phyloP scores from a whole-genome alignment of 768 basidiomycete genomes.

The Boletus bicolor region DNA sequence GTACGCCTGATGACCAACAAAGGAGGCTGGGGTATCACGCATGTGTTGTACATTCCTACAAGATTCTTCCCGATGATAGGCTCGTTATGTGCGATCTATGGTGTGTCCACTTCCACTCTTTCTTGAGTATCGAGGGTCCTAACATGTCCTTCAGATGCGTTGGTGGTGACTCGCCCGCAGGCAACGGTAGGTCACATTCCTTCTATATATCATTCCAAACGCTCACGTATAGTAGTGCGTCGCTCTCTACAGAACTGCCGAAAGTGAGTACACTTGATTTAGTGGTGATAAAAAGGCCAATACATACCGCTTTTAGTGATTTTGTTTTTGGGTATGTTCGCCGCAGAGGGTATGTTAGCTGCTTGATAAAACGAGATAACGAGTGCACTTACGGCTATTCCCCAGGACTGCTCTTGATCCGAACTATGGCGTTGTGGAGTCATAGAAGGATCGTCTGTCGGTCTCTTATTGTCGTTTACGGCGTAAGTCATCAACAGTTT shows the following conservation, averaged over 20 bases:
- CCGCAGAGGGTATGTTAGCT: conserved; percentile 5
- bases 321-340: conserved; percentile 4
- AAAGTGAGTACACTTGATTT: neutral
- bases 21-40: conserved; percentile 9
- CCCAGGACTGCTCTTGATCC: conserved; percentile 14
- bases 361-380: neutral
- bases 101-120: neutral
- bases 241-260: conserved; percentile 5
- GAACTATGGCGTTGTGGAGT: conserved; percentile 9
- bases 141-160: neutral
- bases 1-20: conserved; percentile 3
- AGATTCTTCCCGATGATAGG: conserved; percentile 10
- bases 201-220: neutral
- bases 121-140: neutral
- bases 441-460: neutral
- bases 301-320: neutral
- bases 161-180: neutral
- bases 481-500: neutral
- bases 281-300: neutral
- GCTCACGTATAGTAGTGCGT: conserved; percentile 3
- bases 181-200: neutral
- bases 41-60: conserved; percentile 7
- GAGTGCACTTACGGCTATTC: neutral
- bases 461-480: neutral
- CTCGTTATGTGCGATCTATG: conserved; percentile 3